Percentiles rank a stretch among this genome's conserved stretches.
phyloP scores from a whole-genome alignment of 352 stramenopile species.

The Ophiocytium majus region DNA sequence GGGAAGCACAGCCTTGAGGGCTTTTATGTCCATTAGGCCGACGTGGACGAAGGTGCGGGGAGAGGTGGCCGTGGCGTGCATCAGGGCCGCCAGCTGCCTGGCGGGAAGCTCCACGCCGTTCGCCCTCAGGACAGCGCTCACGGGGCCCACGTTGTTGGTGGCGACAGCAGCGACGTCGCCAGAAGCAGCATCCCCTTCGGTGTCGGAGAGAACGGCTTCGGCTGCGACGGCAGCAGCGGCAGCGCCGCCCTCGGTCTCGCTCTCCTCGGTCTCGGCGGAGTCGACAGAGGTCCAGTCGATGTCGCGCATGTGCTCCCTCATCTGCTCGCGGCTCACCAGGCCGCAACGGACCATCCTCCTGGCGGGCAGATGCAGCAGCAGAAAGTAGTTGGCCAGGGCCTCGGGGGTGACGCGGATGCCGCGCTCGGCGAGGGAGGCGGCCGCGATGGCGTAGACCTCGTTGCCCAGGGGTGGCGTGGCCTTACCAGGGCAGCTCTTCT shows the following conservation, averaged over 20 bases:
- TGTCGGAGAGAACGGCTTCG: background rate
- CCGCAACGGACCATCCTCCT: background rate
- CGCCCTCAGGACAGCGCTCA: background rate
- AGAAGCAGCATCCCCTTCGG: background rate
- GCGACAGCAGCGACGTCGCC: background rate
- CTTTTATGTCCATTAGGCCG: background rate
- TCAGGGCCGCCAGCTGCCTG: background rate
- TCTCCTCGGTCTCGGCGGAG: background rate
- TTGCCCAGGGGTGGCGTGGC: no score
- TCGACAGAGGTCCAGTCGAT: no score
- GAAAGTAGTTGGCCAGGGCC: background rate
- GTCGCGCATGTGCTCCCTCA: background rate
- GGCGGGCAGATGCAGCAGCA: background rate
- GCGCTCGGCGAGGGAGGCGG: no score
- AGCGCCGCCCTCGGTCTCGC: background rate
- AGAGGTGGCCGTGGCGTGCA: background rate
- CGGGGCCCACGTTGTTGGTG: background rate
- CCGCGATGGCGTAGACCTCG: no score
- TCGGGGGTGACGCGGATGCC: background rate
- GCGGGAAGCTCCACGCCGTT: background rate
- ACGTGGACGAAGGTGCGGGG: background rate
- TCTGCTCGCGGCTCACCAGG: background rate
- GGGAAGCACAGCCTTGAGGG: background rate
- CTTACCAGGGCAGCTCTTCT: no score
- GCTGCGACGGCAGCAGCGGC: background rate